Evolutionary conservation across 164 flowering plant species (phyloP).

Genomic region (Macadamia tetraphylla): DNA sequence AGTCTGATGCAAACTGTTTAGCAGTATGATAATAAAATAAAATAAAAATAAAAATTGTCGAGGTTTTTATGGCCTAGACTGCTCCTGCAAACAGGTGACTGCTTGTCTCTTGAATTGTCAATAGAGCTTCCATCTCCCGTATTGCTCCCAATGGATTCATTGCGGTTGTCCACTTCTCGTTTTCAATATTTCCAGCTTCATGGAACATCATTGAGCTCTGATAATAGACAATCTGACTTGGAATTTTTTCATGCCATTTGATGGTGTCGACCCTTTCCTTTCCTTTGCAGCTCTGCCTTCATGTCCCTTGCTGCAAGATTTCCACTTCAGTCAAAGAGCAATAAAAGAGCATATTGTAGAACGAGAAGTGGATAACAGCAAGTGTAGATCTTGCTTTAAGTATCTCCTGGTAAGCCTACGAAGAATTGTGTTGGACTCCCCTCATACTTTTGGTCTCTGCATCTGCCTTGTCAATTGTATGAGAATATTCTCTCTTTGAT

Average conservation of each 20-base stretch:
- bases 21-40: too few species aligned
- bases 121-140: background rate
- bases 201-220: conserved; percentile 7
- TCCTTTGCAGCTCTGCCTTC: conserved; percentile 62
- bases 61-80: background rate
- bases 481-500: conserved; percentile 22
- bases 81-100: background rate
- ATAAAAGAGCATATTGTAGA: conserved; percentile 2
- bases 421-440: conserved; percentile 21
- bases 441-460: conserved; percentile 12
- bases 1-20: too few species aligned
- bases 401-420: conserved; percentile 17
- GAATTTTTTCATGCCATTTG: conserved; percentile 14
- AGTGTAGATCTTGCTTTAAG: background rate
- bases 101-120: conserved; percentile 13
- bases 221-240: background rate
- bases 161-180: conserved; percentile 16
- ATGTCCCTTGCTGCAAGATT: conserved; percentile 65
- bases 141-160: conserved; percentile 19
- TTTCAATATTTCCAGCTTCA: conserved; percentile 11
- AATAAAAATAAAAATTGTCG: too few species aligned
- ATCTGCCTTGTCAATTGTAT: conserved; percentile 9
- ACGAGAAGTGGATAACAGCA: too few species aligned
- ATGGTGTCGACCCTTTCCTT: conserved; percentile 6
- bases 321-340: conserved; percentile 30